Conservation (phyloP, 345 rosid species). For the Populus simonii region DNA sequence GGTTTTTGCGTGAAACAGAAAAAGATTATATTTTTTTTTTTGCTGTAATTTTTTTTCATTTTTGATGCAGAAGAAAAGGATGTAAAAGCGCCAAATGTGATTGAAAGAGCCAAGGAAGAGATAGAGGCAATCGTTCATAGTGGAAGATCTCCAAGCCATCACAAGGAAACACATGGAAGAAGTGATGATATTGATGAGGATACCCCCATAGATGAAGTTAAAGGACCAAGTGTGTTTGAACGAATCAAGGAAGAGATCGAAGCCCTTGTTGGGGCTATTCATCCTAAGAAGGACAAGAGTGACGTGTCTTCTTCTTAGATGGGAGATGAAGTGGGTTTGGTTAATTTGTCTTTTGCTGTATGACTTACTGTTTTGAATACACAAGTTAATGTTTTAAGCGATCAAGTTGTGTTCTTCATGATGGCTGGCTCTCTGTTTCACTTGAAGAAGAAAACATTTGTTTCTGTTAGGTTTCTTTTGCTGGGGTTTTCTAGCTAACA, state of each 20-base stretch:
- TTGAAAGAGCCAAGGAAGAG: conserved; percentile 44
- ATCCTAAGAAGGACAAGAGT: conserved; percentile 26
- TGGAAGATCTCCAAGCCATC: conserved; percentile 20
- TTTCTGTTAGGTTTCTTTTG: not conserved
- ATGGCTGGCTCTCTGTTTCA: not conserved
- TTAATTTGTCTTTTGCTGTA: not conserved
- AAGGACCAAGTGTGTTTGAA: conserved; percentile 45
- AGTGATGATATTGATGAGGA: conserved; percentile 45
- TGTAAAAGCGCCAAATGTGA: conserved; percentile 27
- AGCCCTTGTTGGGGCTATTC: conserved; percentile 39
- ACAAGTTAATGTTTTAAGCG: no score
- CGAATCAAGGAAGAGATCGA: conserved; percentile 50
- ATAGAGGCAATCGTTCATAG: conserved; percentile 20
- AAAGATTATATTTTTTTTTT: not conserved
- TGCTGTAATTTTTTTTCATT: not conserved
- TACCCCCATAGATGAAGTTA: conserved; percentile 41
- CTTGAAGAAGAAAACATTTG: not conserved
- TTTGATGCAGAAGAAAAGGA: conserved; percentile 23
- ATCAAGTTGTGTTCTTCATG: no score
- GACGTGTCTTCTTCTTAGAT: not conserved
- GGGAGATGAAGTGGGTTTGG: not conserved
- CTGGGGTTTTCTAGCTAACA: not conserved
- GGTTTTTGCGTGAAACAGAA: not conserved
- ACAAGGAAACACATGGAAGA: conserved; percentile 46
- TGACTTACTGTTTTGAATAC: not conserved